Evolutionary conservation across 129 eudicot species (phyloP).

Genomic region (Flaveria ramosissima): DNA sequence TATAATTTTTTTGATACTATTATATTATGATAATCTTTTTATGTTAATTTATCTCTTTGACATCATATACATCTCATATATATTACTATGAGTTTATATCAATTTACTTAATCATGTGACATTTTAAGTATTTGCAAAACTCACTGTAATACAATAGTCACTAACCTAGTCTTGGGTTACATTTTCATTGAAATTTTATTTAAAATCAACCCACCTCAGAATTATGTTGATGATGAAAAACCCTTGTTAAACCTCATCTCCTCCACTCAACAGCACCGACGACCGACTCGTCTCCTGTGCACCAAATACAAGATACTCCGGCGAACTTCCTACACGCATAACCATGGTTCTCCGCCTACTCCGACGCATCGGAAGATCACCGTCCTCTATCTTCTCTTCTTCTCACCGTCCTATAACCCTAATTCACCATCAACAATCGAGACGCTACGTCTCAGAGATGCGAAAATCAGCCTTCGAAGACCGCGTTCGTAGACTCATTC

Average conservation of each 20-base stretch:
- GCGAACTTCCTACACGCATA: conserved; percentile 14
- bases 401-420: conserved; percentile 19
- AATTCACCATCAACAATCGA: conserved; percentile 27
- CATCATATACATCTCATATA: too few relatives aligned
- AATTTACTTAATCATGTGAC: too few relatives aligned
- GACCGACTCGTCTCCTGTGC: background rate
- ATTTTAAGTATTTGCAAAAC: too few relatives aligned
- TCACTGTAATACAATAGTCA: too few relatives aligned
- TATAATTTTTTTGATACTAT: too few relatives aligned
- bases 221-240: background rate
- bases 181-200: too few relatives aligned
- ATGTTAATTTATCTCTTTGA: too few relatives aligned
- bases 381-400: conserved; percentile 19
- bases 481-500: conserved; percentile 71
- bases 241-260: conserved; percentile 32
- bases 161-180: too few relatives aligned
- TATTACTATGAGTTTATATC: too few relatives aligned
- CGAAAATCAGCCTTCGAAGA: conserved; percentile 73
- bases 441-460: conserved; percentile 57
- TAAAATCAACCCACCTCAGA: too few relatives aligned
- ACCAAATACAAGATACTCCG: background rate
- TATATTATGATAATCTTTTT: too few relatives aligned
- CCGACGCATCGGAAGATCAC: conserved; percentile 42
- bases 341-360: conserved; percentile 56
- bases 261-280: background rate